These are phyloP conservation scores for Hirsutella thompsonii DNA, from an alignment of 2,329 filamentous ascomycete genomes.

Conservation along the genomic window DNA sequence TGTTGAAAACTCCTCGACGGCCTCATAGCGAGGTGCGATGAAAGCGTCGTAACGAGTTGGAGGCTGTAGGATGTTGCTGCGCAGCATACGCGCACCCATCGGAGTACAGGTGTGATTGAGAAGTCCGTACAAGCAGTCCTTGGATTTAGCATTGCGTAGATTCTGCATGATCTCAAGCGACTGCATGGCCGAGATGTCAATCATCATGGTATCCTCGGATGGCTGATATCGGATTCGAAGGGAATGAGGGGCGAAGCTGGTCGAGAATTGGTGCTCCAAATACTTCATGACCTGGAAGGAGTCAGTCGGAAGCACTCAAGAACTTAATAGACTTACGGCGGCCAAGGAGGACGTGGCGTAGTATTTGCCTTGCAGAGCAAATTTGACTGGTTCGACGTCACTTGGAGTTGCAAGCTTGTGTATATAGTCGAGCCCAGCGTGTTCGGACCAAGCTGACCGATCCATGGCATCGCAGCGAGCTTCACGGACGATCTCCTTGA, in stretches of 20 bases:
- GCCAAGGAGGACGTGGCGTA: constrained; percentile 77
- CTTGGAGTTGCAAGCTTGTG: constrained; percentile 66
- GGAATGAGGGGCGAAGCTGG: constrained; percentile 31
- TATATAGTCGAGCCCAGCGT: constrained; percentile 63
- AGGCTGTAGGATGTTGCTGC: constrained; percentile 80
- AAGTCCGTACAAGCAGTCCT: constrained; percentile 70
- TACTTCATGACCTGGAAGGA: constrained; percentile 60
- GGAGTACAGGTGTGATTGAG: constrained; percentile 76
- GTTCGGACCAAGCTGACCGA: constrained; percentile 74
- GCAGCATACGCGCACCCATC: constrained; percentile 76
- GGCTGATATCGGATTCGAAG: constrained; percentile 73
- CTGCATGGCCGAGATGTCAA: constrained; percentile 76
- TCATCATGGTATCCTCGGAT: constrained; percentile 89
- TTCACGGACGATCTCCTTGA: constrained; percentile 43
- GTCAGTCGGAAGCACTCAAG: neutral
- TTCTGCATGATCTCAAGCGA: constrained; percentile 89
- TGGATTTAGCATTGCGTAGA: constrained; percentile 61
- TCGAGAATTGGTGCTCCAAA: constrained; percentile 55
- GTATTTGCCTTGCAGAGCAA: constrained; percentile 70
- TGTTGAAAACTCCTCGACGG: constrained; percentile 66
- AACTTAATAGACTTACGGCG: constrained; percentile 44
- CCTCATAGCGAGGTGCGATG: constrained; percentile 63
- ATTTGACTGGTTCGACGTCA: constrained; percentile 69
- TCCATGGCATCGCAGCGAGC: constrained; percentile 40
- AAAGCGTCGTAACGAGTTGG: constrained; percentile 55